Conservation (phyloP, 225 moss, liverwort and hornwort genomes). For the Bryoerythrophyllum caledonicum region DNA sequence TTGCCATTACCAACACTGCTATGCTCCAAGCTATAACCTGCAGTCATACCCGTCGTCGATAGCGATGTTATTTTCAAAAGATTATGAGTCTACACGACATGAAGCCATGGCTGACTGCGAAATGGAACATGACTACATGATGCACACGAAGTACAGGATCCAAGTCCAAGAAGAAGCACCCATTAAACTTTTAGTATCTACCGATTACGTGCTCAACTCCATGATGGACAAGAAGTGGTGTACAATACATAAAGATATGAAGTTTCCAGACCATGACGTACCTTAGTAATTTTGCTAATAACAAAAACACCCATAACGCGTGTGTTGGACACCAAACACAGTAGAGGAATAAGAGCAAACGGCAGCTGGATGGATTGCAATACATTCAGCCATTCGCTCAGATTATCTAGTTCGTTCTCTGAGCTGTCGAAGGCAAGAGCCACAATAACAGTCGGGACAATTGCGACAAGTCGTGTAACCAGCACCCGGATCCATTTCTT, state of each 20-base stretch:
- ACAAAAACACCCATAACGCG: slow-evolving; percentile 79
- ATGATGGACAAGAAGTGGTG: background rate
- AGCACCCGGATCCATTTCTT: slow-evolving; percentile 86
- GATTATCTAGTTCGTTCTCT: slow-evolving; percentile 74
- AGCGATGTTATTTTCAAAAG: background rate
- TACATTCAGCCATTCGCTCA: slow-evolving; percentile 92
- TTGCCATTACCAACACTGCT: slow-evolving; percentile 65
- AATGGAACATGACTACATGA: background rate
- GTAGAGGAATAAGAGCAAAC: slow-evolving; percentile 78
- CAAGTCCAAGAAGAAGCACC: background rate
- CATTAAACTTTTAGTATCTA: background rate
- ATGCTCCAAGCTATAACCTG: slow-evolving; percentile 70
- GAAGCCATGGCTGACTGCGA: background rate
- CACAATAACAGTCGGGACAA: slow-evolving; percentile 74
- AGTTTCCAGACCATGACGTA: slow-evolving; percentile 23
- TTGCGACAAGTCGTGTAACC: slow-evolving; percentile 77
- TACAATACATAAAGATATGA: background rate
- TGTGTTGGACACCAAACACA: slow-evolving; percentile 72
- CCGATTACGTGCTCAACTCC: background rate
- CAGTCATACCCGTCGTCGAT: slow-evolving; percentile 19
- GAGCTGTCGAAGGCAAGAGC: slow-evolving; percentile 82
- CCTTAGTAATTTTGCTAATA: slow-evolving; percentile 60
- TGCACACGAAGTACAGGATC: background rate
- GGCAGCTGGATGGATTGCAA: slow-evolving; percentile 89
- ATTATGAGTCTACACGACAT: background rate